Conservation (phyloP, 176 grass and related monocot species). For the Phragmites australis region DNA sequence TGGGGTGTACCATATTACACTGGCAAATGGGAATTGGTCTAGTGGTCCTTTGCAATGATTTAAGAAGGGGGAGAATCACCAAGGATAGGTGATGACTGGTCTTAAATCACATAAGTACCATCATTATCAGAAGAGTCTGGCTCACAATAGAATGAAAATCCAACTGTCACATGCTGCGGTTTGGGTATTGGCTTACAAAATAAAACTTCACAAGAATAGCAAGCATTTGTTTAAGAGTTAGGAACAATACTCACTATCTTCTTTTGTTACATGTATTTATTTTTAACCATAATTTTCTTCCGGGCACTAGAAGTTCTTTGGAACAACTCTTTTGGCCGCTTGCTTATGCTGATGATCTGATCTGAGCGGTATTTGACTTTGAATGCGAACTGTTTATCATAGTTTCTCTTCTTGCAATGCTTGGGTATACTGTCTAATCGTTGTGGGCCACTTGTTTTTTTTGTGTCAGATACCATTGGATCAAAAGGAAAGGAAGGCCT, state of each 20-base stretch:
- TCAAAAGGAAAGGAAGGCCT: conserved; percentile 88
- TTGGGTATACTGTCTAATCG: conserved; percentile 23
- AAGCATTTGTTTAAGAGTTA: not conserved
- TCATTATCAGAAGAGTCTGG: not conserved
- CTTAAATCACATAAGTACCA: not conserved
- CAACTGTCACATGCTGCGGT: not conserved
- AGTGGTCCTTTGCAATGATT: not conserved
- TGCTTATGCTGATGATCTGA: conserved; percentile 9
- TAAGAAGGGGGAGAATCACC: not conserved
- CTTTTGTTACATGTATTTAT: not conserved
- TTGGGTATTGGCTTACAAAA: not conserved
- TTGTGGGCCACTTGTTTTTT: not conserved
- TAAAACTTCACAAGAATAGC: not conserved
- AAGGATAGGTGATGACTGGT: not conserved
- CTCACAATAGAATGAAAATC: not conserved
- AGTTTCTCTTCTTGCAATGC: conserved; percentile 14
- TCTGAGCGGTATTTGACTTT: not conserved
- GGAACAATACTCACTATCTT: not conserved
- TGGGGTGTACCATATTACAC: not conserved
- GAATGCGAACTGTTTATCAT: not conserved
- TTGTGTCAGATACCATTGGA: conserved; percentile 83
- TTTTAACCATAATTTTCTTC: not conserved
- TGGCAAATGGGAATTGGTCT: not conserved
- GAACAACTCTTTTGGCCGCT: not conserved
- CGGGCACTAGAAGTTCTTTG: not conserved